Evolutionary conservation across 106 monocot species (phyloP).

Genomic region (Dactylorhiza incarnata): DNA sequence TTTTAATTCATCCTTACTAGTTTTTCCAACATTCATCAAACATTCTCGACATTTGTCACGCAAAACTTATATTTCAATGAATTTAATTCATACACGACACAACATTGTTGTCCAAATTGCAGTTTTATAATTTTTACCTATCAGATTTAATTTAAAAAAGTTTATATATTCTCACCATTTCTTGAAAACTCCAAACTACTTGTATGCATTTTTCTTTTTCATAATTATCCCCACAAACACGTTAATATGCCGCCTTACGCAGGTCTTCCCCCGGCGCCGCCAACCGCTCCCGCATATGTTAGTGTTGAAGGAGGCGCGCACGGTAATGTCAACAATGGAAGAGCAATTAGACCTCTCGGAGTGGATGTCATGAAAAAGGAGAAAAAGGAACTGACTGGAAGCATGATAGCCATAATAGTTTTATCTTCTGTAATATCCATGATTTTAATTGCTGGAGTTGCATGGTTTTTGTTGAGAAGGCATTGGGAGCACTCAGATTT

Average conservation of each 20-base stretch:
- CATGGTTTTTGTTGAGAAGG: slow-evolving; percentile 56
- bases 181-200: too few relatives aligned
- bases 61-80: too few relatives aligned
- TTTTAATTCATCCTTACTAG: too few relatives aligned
- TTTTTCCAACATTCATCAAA: too few relatives aligned
- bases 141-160: too few relatives aligned
- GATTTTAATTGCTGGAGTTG: slow-evolving; percentile 37
- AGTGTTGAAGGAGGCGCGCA: slow-evolving; percentile 33
- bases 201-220: neutral
- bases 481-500: slow-evolving; percentile 13
- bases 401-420: slow-evolving; percentile 52
- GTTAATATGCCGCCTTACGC: slow-evolving; percentile 15
- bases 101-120: too few relatives aligned
- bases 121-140: too few relatives aligned
- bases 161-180: too few relatives aligned
- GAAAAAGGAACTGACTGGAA: slow-evolving; percentile 34
- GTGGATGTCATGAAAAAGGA: slow-evolving; percentile 57
- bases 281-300: slow-evolving; percentile 33
- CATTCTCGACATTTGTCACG: too few relatives aligned
- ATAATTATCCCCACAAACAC: neutral
- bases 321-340: slow-evolving; percentile 36
- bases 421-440: slow-evolving; percentile 63
- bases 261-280: slow-evolving; percentile 94
- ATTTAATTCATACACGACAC: too few relatives aligned
- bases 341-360: slow-evolving; percentile 68